Percentiles rank a stretch among this genome's conserved stretches.
Conservation (phyloP, 1,139 yeast genomes). For the Torulaspora globosa region DNA sequence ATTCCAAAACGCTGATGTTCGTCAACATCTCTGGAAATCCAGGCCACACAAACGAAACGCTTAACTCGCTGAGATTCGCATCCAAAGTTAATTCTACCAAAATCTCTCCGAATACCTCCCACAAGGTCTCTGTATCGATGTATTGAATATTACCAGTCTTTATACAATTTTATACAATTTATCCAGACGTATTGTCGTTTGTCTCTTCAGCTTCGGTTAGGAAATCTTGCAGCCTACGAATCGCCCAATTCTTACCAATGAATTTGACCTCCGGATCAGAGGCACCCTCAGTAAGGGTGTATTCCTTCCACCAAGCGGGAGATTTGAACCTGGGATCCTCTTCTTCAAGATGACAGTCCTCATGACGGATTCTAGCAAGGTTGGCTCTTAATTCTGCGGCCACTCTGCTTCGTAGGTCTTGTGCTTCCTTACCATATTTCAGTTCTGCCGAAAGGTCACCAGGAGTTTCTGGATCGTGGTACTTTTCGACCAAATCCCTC, state of each 20-base stretch:
- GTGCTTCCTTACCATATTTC: constrained; percentile 60
- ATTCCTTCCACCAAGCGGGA: constrained; percentile 69
- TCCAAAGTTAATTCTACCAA: constrained; percentile 67
- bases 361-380: constrained; percentile 56
- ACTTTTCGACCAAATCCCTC: constrained; percentile 56
- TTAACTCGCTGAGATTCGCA: constrained; percentile 86
- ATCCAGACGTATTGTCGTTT: constrained; percentile 9
- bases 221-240: constrained; percentile 59
- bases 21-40: constrained; percentile 76
- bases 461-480: constrained; percentile 49
- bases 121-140: not conserved
- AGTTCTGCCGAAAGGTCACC: constrained; percentile 58
- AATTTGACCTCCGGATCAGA: constrained; percentile 65
- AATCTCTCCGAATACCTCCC: constrained; percentile 22
- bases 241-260: constrained; percentile 77
- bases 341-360: constrained; percentile 47
- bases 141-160: constrained; percentile 1
- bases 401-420: constrained; percentile 58
- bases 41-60: constrained; percentile 65
- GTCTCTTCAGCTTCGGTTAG: constrained; percentile 33
- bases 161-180: not conserved
- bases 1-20: constrained; percentile 89
- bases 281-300: constrained; percentile 59
- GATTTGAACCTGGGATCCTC: constrained; percentile 63
- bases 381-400: constrained; percentile 65